Percentiles rank a stretch among this genome's conserved stretches.
These are phyloP conservation scores for Kingdonia uniflora DNA, from an alignment of 164 flowering plant species.

Conservation along the genomic window DNA sequence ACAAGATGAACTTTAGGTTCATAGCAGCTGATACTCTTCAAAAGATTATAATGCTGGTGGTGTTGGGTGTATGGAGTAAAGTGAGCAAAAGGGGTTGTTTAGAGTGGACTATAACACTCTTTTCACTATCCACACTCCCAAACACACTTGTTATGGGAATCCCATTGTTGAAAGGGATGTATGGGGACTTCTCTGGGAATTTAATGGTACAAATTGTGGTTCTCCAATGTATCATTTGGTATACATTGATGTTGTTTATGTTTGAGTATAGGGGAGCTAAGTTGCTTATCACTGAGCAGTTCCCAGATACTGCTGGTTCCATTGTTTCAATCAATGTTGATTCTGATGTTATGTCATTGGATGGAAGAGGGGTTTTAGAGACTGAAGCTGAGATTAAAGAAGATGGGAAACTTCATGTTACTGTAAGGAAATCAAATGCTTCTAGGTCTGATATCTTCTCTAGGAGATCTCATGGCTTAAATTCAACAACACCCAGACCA, in stretches of 20 bases:
- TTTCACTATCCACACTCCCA: conserved; percentile 78
- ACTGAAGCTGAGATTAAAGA: conserved; percentile 74
- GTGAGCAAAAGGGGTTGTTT: conserved; percentile 46
- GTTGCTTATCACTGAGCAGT: conserved; percentile 73
- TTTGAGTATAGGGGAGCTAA: conserved; percentile 79
- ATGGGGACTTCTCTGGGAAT: conserved; percentile 58
- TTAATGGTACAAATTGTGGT: conserved; percentile 93
- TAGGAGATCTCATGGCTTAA: conserved; percentile 49
- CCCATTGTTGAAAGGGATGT: conserved; percentile 85
- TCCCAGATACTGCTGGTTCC: conserved; percentile 76
- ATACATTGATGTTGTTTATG: conserved; percentile 82
- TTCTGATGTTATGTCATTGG: conserved; percentile 75
- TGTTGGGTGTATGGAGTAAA: conserved; percentile 41
- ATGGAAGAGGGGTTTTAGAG: conserved; percentile 53
- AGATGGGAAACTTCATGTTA: conserved; percentile 78
- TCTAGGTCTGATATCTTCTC: conserved; percentile 83
- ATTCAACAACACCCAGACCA: conserved; percentile 64
- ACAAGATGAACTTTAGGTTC: conserved; percentile 71
- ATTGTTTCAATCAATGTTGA: conserved; percentile 82
- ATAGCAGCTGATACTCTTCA: conserved; percentile 90
- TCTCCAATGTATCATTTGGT: conserved; percentile 90
- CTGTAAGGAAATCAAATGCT: conserved; percentile 73
- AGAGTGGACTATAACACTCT: conserved; percentile 81
- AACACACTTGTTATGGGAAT: conserved; percentile 96
- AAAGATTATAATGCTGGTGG: conserved; percentile 51